Conservation (phyloP, 1,284 basidiomycete genomes). For the Exobasidium rhododendri region DNA sequence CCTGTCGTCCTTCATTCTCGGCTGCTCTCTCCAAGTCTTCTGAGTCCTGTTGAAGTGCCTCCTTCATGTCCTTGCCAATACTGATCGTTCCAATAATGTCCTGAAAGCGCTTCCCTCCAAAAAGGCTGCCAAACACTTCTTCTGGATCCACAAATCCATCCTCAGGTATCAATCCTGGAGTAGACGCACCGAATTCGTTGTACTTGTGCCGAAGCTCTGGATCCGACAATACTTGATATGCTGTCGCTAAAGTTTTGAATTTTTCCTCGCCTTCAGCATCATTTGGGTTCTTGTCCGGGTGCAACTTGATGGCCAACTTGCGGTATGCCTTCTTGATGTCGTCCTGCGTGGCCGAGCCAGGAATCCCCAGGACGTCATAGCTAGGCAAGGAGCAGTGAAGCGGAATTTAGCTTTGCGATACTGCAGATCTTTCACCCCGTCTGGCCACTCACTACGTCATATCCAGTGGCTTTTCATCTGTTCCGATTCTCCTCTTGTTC, state of each 20-base stretch:
- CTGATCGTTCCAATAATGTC: conserved; percentile 80
- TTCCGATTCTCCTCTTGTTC: conserved; percentile 48
- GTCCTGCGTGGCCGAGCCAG: conserved; percentile 71
- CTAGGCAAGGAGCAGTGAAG: conserved; percentile 10
- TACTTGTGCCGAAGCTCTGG: conserved; percentile 63
- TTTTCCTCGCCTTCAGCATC: conserved; percentile 85
- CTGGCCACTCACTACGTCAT: conserved; percentile 37
- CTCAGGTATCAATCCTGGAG: conserved; percentile 46
- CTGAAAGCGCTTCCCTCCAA: conserved; percentile 71
- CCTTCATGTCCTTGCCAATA: conserved; percentile 93
- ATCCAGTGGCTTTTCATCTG: conserved; percentile 52
- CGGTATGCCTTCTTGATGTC: conserved; percentile 96
- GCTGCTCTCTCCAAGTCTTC: conserved; percentile 58
- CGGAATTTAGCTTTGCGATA: conserved; percentile 2
- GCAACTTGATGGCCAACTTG: conserved; percentile 83
- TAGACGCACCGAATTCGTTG: conserved; percentile 68
- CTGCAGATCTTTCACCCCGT: conserved; percentile 37
- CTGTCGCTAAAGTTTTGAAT: conserved; percentile 63
- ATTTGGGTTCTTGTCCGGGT: conserved; percentile 76
- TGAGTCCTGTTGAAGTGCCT: conserved; percentile 87
- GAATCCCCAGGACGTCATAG: conserved; percentile 68
- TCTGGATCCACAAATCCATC: conserved; percentile 65
- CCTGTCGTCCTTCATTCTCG: conserved; percentile 19
- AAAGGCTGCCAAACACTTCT: conserved; percentile 69
- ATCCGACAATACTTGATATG: conserved; percentile 68